phyloP scores from a whole-genome alignment of 1,284 basidiomycete genomes.

The Cystodermella granulosa region DNA sequence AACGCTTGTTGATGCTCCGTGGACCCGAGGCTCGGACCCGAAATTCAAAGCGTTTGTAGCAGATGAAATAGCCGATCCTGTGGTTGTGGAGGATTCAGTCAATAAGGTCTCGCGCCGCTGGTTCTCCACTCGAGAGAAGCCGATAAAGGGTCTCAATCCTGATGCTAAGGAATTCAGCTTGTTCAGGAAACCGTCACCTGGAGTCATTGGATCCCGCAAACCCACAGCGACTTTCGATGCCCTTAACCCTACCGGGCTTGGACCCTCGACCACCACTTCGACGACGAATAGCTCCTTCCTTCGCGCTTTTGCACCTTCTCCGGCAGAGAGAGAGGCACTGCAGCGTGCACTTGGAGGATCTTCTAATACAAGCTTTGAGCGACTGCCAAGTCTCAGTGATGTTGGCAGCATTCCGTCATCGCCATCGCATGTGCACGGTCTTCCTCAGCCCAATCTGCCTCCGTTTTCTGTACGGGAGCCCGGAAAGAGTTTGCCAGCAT shows the following conservation, averaged over 20 bases:
- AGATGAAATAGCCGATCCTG: background rate
- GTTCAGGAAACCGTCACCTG: conserved; percentile 28
- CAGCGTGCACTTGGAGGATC: conserved; percentile 65
- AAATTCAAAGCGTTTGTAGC: conserved; percentile 14
- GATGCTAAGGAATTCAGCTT: conserved; percentile 78
- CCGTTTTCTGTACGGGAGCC: conserved; percentile 29
- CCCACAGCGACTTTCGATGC: conserved; percentile 39
- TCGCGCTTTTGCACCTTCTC: conserved; percentile 77
- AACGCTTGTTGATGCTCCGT: conserved; percentile 33
- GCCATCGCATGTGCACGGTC: conserved; percentile 45
- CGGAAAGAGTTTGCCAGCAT: conserved; percentile 43
- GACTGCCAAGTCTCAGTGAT: conserved; percentile 65
- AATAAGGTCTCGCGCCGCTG: conserved; percentile 35
- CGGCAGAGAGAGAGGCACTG: conserved; percentile 73
- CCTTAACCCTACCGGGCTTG: conserved; percentile 54
- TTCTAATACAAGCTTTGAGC: conserved; percentile 66
- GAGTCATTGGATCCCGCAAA: conserved; percentile 9
- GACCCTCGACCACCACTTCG: conserved; percentile 37
- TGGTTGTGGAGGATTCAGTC: conserved; percentile 17
- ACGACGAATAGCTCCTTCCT: conserved; percentile 49
- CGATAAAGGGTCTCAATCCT: conserved; percentile 69
- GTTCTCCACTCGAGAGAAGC: conserved; percentile 46
- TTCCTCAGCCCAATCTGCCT: conserved; percentile 24
- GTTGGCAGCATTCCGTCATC: conserved; percentile 64
- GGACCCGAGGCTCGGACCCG: conserved; percentile 44